A percentile compares a stretch with the other conserved stretches of the same genome.
phyloP scores from a whole-genome alignment of 495 filamentous ascomycete genomes.

The Neurospora sp. region DNA sequence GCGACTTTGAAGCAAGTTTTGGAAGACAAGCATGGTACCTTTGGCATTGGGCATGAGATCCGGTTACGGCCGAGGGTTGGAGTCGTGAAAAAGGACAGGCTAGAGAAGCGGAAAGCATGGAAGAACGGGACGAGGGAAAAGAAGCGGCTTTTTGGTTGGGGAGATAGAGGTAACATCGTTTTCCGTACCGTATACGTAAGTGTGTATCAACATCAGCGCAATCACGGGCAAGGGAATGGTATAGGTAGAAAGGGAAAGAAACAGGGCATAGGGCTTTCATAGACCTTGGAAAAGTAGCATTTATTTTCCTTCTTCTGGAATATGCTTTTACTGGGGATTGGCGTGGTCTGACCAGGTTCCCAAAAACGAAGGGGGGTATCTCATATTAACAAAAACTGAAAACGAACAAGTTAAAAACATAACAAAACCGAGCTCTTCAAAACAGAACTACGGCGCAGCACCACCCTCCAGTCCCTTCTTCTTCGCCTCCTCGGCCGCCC shows the following conservation, averaged over 20 bases:
- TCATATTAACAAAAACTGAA: not conserved
- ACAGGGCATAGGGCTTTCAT: not conserved
- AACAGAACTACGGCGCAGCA: not conserved
- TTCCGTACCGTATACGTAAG: not conserved
- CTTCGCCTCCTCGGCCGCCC: constrained; percentile 61
- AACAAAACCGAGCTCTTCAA: not conserved
- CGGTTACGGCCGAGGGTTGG: not conserved
- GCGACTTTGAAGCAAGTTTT: too few relatives aligned
- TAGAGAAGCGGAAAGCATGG: not conserved
- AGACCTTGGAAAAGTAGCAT: not conserved
- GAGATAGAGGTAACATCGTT: not conserved
- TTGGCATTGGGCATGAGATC: not conserved
- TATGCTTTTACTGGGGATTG: not conserved
- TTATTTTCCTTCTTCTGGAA: not conserved
- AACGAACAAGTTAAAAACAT: not conserved
- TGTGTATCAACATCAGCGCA: not conserved
- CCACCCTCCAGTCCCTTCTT: constrained; percentile 29
- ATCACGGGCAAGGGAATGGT: not conserved
- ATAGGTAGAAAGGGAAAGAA: not conserved
- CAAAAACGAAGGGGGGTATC: not conserved
- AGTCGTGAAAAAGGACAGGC: not conserved
- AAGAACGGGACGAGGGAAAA: not conserved
- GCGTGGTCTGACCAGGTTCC: not conserved
- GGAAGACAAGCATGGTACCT: too few relatives aligned
- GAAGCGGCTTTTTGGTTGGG: not conserved